Evolutionary conservation across 208 protist genomes (phyloP).

Genomic region (Trypanosoma scelopori): DNA sequence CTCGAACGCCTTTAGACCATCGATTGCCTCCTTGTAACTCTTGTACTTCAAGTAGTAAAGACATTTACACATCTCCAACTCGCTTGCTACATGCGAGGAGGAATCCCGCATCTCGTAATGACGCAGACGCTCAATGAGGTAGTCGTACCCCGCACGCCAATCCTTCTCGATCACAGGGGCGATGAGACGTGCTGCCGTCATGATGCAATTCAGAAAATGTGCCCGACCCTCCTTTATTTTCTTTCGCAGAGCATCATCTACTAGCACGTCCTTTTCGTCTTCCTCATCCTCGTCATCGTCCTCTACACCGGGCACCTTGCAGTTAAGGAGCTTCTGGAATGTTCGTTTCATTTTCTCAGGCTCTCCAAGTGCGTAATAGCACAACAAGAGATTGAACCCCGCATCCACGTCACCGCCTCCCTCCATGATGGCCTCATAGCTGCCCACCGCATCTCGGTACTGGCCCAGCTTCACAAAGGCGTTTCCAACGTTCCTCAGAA

Average conservation of each 20-base stretch:
- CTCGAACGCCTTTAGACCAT: slow-evolving; percentile 94
- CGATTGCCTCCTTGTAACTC: slow-evolving; percentile 93
- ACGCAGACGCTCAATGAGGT: slow-evolving; percentile 91
- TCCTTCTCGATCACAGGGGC: slow-evolving; percentile 93
- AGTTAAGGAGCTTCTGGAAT: slow-evolving; percentile 90
- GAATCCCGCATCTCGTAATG: slow-evolving; percentile 89
- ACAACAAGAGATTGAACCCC: slow-evolving; percentile 96
- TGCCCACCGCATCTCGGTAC: slow-evolving; percentile 94
- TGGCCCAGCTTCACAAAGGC: slow-evolving; percentile 96
- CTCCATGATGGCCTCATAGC: slow-evolving; percentile 95
- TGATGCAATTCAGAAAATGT: slow-evolving; percentile 86
- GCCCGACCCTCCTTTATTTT: slow-evolving; percentile 80
- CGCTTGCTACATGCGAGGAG: slow-evolving; percentile 86
- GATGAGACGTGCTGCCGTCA: slow-evolving; percentile 93
- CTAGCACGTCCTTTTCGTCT: slow-evolving; percentile 82
- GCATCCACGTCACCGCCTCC: slow-evolving; percentile 88
- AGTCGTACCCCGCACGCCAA: slow-evolving; percentile 94
- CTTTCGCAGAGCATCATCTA: slow-evolving; percentile 77
- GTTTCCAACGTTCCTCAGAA: slow-evolving; percentile 96
- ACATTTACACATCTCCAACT: slow-evolving; percentile 96
- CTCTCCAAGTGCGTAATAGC: slow-evolving; percentile 96
- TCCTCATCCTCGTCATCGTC: slow-evolving; percentile 88
- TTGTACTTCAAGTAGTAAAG: slow-evolving; percentile 94
- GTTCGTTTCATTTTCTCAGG: slow-evolving; percentile 93
- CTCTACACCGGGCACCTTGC: slow-evolving; percentile 58